phyloP scores from a whole-genome alignment of 139 green algal genomes.

The Coelastrella sp. region DNA sequence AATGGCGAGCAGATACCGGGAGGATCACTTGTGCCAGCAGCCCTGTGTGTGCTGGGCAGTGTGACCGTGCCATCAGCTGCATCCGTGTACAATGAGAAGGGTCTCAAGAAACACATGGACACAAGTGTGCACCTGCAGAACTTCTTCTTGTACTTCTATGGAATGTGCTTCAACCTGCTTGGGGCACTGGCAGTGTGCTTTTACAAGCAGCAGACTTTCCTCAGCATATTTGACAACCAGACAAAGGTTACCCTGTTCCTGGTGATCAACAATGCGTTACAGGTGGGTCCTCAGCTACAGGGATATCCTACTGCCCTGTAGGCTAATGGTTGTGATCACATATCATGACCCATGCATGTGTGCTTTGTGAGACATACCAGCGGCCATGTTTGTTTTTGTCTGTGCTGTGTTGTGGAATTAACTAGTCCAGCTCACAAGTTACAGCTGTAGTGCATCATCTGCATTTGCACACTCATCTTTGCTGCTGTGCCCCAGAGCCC shows the following conservation, averaged over 20 bases:
- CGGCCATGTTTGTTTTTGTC: too few species aligned
- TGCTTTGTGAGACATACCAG: too few species aligned
- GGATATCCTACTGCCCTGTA: not conserved
- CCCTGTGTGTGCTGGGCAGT: constrained; percentile 81
- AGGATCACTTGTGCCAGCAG: constrained; percentile 85
- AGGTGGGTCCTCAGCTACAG: constrained; percentile 36
- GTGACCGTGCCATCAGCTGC: constrained; percentile 92
- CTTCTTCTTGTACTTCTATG: constrained; percentile 98
- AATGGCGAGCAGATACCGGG: constrained; percentile 53
- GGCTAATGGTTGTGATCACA: too few species aligned
- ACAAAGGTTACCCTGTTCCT: constrained; percentile 76
- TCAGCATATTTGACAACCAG: constrained; percentile 69
- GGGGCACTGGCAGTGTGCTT: constrained; percentile 60
- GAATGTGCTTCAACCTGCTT: constrained; percentile 87
- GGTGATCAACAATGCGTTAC: constrained; percentile 92
- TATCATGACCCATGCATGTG: too few species aligned
- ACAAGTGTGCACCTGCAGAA: constrained; percentile 97
- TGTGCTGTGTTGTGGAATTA: too few species aligned
- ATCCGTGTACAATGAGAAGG: constrained; percentile 96
- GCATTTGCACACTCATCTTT: too few species aligned
- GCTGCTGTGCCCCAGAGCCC: too few species aligned
- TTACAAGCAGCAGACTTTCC: constrained; percentile 47
- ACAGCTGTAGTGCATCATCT: too few species aligned
- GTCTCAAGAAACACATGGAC: constrained; percentile 97
- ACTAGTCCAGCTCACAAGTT: too few species aligned